Percentiles rank a stretch among this genome's conserved stretches.
These are phyloP conservation scores for Russula lepida DNA, from an alignment of 768 basidiomycete genomes.

Conservation along the genomic window DNA sequence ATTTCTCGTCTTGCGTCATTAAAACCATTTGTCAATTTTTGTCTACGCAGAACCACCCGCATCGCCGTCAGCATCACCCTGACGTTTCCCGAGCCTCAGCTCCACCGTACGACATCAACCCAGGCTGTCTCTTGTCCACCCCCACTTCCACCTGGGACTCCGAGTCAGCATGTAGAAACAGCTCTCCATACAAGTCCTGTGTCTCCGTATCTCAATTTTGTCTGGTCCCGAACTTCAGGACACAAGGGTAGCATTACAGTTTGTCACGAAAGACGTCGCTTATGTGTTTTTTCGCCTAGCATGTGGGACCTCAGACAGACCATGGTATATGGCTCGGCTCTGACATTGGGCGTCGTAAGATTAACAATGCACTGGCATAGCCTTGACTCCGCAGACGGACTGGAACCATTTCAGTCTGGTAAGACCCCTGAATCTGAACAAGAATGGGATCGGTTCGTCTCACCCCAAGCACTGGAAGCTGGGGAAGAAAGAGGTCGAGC, in stretches of 20 bases:
- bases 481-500: constrained; percentile 67
- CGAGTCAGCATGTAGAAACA: background rate
- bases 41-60: too few species aligned
- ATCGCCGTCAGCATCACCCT: too few species aligned
- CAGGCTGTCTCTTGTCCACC: constrained; percentile 22
- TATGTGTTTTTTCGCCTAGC: background rate
- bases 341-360: background rate
- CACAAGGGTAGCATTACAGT: constrained; percentile 9
- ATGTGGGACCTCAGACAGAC: constrained; percentile 19
- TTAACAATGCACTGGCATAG: constrained; percentile 32
- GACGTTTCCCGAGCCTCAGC: constrained; percentile 45
- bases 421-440: constrained; percentile 55
- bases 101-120: constrained; percentile 40
- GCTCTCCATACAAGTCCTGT: background rate
- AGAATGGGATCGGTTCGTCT: constrained; percentile 79
- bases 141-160: background rate
- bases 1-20: too few species aligned
- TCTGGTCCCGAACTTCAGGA: background rate
- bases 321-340: constrained; percentile 9
- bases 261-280: background rate
- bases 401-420: constrained; percentile 61
- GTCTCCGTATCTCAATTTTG: background rate
- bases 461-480: constrained; percentile 62
- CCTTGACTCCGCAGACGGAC: constrained; percentile 52
- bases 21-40: too few species aligned